These are phyloP conservation scores for Ceratobasidium theobromae DNA, from an alignment of 1,284 basidiomycete genomes.

Conservation along the genomic window DNA sequence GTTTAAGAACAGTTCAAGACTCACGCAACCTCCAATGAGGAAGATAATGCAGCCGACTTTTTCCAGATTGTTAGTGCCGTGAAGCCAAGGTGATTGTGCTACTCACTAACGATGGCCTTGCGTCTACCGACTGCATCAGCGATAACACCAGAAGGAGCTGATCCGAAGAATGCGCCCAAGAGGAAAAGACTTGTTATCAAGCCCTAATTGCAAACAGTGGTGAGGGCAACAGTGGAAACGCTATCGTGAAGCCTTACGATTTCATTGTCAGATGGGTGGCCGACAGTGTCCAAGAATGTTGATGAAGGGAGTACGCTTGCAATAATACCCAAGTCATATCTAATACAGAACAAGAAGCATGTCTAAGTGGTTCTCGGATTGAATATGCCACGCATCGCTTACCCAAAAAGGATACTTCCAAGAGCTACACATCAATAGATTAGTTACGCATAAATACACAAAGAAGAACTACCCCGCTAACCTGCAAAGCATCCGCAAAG, in stretches of 20 bases:
- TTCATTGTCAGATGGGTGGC: constrained; percentile 41
- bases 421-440: constrained; percentile 13
- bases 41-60: constrained; percentile 44
- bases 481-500: constrained; percentile 61
- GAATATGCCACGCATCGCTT: not conserved
- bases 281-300: constrained; percentile 41
- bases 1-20: not conserved
- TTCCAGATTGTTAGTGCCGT: not conserved
- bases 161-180: constrained; percentile 28
- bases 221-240: constrained; percentile 43
- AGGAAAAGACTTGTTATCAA: constrained; percentile 18
- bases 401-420: constrained; percentile 37
- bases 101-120: constrained; percentile 41
- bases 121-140: constrained; percentile 41
- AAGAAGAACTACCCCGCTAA: constrained; percentile 38
- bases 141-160: constrained; percentile 41
- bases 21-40: constrained; percentile 54
- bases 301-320: constrained; percentile 44
- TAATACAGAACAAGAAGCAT: constrained; percentile 40
- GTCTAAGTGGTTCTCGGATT: not conserved
- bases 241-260: constrained; percentile 40
- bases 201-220: constrained; percentile 17
- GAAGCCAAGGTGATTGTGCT: too few relatives aligned
- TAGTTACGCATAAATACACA: constrained; percentile 39
- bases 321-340: constrained; percentile 49